Base-by-base conservation (phyloP, 2,329 filamentous ascomycete genomes). In the Alternaria angustiovoidea region DNA sequence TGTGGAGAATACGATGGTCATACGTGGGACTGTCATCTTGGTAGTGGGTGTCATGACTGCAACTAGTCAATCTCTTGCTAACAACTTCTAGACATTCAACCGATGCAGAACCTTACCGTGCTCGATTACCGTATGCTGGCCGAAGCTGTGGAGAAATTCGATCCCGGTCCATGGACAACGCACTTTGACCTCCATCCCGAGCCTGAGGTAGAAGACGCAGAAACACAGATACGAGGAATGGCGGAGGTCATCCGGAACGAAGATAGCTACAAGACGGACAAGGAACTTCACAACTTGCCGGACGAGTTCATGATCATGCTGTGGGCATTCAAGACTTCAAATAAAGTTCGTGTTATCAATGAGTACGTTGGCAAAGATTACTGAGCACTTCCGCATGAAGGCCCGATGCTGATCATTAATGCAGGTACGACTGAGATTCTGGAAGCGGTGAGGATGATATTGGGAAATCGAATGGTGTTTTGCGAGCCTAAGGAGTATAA, bases 141-240 rank as follows among this genome's bases (percentile, higher is more conserved):
- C 0, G 62, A 68, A 0, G 49, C 53, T 7, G 65, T 62, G 18
- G 7, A 68, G 8, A 53, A 30, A 2, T 68, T 71, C 18, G 73
- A 76, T 54, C 73, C 73, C 9, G 71, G 69, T 7, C 70, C 66
- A 11, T 70, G 68, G 69, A 72, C 64, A 8, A 49, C 54, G 14
- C 70, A 74, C 46, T 52, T 60, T n/a, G 48, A 18, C 18, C 18
- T 18, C 22, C 32, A 36, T 36, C 49, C 55, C 1, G 43, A 54
- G 7, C 49, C 57, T 1, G 54, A 59, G 9, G 54, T 39, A 2
- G 68, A 71, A 51, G 52, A 65, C 36, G 1, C 24, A 0, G 9
- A 52, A 4, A 46, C 44, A 2, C 47, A 59, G 28, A 51, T 70
- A 3, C 22, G 26, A 7, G 64, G 52, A 1, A 66, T 73, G 49